Evolutionary conservation across 129 eudicot genomes (phyloP), one percentile per base, ranked within the genome.

Genomic region (Arctium minus): DNA sequence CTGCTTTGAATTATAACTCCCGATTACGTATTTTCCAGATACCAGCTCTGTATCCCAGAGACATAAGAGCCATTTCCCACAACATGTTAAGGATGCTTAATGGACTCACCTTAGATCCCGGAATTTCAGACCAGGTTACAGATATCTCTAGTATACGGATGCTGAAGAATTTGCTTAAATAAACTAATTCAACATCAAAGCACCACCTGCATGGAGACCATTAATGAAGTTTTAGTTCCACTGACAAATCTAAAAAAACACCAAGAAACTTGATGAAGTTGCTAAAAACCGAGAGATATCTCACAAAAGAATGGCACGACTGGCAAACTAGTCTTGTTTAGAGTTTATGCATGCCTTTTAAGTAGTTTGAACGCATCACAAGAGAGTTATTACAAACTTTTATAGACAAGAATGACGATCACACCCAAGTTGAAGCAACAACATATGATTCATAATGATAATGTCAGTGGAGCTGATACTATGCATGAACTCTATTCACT

Each of bases 31-130:
- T 86, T 75, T 89, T 90, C 99, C 99, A 96, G 48, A 96, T 90
- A 73, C 99, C 97, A 29, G 89, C 85, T 88, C 99, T 90, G 74
- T 96, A 96, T 11, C 99, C 99, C 70, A 96, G 68, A n/a, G 95
- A 93, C 98, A 96, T 96, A 33, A 96, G 95, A 42, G 85, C 90
- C 91, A 96, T 82, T 88, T 96, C 99, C 99, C 99, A 96, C 82
- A 96, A 80, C 99, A 96, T 96, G 81, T 93, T 96, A 8, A 95
- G 91, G 62, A 96, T 96, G 89, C 99, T 96, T 62, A 93, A 82
- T 1, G 87, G 81, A 60, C 93, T 96, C 77, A 96, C 92, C 70
- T 96, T 96, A 3, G 99, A 96, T 85, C 99, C 99, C 1, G 99
- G 99, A 78, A 96, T 93, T 79, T 96, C 99, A 74, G 91, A 82